Base-by-base conservation (phyloP, 495 filamentous ascomycete species). In the Xylaria cubensis region DNA sequence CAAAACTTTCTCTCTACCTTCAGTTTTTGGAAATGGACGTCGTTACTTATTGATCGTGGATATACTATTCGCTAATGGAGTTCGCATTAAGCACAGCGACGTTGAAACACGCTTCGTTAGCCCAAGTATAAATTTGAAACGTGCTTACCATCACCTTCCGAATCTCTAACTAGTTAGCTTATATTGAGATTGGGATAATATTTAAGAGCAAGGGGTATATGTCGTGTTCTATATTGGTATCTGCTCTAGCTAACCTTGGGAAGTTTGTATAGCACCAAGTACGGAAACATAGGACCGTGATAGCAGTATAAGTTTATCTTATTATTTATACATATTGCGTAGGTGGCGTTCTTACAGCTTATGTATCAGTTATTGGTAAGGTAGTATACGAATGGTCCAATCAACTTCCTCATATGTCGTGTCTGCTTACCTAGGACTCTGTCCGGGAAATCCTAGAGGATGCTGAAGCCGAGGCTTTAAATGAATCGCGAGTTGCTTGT, bases 261-360 rank as follows among this genome's bases (percentile, higher is more conserved):
- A 48, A 48, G 44, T 48, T 48, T 48, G 44, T 48, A n/a, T 50
- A 50, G 50, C 24, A 32, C 26, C 4, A 15, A 32, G 29, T 56
- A 32, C 26, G 26, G 24, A 32, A 5, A 26, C 53, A 56, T 5
- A 17, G 21, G 53, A 55, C 3, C 9, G 3, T 24, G 26, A 26
- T 19, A 19, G 17, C n/a, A n/a, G 9, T 32, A 32, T 42, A 12
- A 15, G 5, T n/a, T 41, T 41, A 1, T 29, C 42, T 32, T 29
- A 8, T 44, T 24, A 13, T 34, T 24, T 64, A 41, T 61, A 21
- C 39, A 29, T 44, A 44, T 64, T 44, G 21, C 61, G 61, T 64
- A 64, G 21, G 61, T 64, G 61, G 61, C 61, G 61, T 24, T 44
- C 5, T 29, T 6, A 39, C 7, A 10, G 61, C 39, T 44, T 64